phyloP scores from a whole-genome alignment of 1,139 yeast genomes.

The Candida anutae region DNA sequence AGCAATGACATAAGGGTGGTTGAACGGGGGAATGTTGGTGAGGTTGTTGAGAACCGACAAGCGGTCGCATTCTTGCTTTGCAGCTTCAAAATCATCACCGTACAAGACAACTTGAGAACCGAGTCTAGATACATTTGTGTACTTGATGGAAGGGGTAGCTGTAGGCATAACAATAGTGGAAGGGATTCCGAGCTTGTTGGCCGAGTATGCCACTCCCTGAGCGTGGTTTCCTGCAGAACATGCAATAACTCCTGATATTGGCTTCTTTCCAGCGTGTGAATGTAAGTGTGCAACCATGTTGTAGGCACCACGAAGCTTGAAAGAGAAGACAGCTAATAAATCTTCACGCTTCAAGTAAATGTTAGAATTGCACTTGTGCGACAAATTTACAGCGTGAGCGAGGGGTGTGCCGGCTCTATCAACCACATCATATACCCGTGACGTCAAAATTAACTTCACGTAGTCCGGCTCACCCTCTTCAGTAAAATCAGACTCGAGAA shows the following conservation, averaged over 20 bases:
- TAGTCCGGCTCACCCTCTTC: slow-evolving; percentile 82
- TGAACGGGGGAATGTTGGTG: slow-evolving; percentile 92
- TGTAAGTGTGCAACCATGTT: slow-evolving; percentile 90
- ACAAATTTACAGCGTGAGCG: slow-evolving; percentile 65
- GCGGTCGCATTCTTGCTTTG: slow-evolving; percentile 80
- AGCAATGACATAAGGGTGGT: slow-evolving; percentile 97
- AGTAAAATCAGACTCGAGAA: slow-evolving; percentile 43
- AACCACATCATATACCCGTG: slow-evolving; percentile 90
- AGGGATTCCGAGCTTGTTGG: slow-evolving; percentile 74
- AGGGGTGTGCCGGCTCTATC: slow-evolving; percentile 74
- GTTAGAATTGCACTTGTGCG: slow-evolving; percentile 65
- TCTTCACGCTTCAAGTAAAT: slow-evolving; percentile 86
- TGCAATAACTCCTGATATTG: slow-evolving; percentile 86
- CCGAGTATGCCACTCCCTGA: slow-evolving; percentile 95
- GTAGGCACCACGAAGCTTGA: slow-evolving; percentile 95
- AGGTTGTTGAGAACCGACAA: slow-evolving; percentile 61
- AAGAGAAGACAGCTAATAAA: slow-evolving; percentile 87
- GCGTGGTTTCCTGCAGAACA: slow-evolving; percentile 99
- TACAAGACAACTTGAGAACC: slow-evolving; percentile 90
- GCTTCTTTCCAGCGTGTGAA: slow-evolving; percentile 38
- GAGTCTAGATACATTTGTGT: slow-evolving; percentile 78
- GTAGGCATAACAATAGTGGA: slow-evolving; percentile 98
- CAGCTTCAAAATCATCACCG: slow-evolving; percentile 92
- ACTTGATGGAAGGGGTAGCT: slow-evolving; percentile 92
- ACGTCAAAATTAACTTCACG: slow-evolving; percentile 78